Percentiles rank a stretch among this genome's conserved stretches.
Conservation (phyloP, 73 alveolate genomes). For the Diophrys appendiculata region DNA sequence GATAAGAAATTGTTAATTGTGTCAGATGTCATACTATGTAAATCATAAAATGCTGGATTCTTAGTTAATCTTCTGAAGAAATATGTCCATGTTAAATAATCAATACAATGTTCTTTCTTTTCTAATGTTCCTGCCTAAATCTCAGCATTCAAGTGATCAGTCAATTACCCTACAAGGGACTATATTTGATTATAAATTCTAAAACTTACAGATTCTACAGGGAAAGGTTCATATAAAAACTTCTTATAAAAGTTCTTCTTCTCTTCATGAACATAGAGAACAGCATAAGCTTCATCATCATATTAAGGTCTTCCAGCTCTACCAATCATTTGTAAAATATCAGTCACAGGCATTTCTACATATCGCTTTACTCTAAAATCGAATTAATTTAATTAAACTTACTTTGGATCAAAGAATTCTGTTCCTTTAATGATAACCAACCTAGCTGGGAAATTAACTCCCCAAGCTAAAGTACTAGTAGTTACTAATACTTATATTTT, state of each 20-base stretch:
- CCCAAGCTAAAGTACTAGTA: slow-evolving; percentile 99
- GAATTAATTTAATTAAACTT: not conserved
- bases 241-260: slow-evolving; percentile 98
- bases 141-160: slow-evolving; percentile 99
- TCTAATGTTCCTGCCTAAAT: slow-evolving; percentile 95
- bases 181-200: not conserved
- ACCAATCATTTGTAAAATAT: slow-evolving; percentile 95
- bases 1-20: slow-evolving; percentile 58
- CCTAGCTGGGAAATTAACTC: slow-evolving; percentile 99
- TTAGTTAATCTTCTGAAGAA: slow-evolving; percentile 94
- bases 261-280: slow-evolving; percentile 93
- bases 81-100: slow-evolving; percentile 93
- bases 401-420: slow-evolving; percentile 88
- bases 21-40: slow-evolving; percentile 59
- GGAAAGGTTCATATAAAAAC: slow-evolving; percentile 98
- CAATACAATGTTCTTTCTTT: slow-evolving; percentile 75
- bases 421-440: slow-evolving; percentile 99
- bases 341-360: slow-evolving; percentile 99
- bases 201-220: slow-evolving; percentile 89
- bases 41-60: slow-evolving; percentile 95
- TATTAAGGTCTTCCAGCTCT: slow-evolving; percentile 99
- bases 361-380: slow-evolving; percentile 95
- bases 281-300: slow-evolving; percentile 93
- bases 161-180: slow-evolving; percentile 87
- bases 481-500: slow-evolving; percentile 95